Evolutionary conservation across 2,329 filamentous ascomycete species (phyloP).

Genomic region (Colletotrichum brevisporum): DNA sequence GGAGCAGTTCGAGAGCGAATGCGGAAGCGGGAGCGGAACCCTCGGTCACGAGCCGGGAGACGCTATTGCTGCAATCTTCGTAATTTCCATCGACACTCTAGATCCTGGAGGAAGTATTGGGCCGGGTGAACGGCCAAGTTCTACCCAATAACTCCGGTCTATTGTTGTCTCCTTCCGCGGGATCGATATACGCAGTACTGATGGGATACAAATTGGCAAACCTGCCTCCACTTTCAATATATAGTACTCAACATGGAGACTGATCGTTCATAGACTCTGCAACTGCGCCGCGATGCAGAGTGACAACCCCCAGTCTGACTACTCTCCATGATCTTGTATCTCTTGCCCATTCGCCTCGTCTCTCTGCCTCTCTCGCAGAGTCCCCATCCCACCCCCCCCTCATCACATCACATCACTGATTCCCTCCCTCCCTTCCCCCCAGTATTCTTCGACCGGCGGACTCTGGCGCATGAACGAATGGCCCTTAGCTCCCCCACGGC

Average conservation of each 20-base stretch:
- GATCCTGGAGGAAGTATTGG: not conserved
- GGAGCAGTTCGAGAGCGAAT: constrained; percentile 22
- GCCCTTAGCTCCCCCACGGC: constrained; percentile 27
- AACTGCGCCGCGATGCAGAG: constrained; percentile 8
- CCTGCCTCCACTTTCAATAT: not conserved
- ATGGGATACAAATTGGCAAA: too few relatives aligned
- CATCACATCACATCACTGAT: constrained; percentile 16
- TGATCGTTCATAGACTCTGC: not conserved
- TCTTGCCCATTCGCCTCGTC: not conserved
- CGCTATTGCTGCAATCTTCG: constrained; percentile 36
- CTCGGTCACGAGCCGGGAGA: constrained; percentile 30
- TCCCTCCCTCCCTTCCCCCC: too few relatives aligned
- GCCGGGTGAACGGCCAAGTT: not conserved
- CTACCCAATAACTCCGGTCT: not conserved
- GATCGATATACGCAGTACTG: too few relatives aligned
- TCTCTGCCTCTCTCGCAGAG: not conserved
- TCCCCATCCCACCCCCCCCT: not conserved
- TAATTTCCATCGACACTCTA: constrained; percentile 2
- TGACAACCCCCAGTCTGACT: not conserved
- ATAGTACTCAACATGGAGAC: not conserved
- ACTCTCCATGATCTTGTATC: not conserved
- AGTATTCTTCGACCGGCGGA: constrained; percentile 14
- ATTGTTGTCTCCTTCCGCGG: too few relatives aligned
- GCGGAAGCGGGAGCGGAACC: constrained; percentile 33
- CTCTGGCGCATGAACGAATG: constrained; percentile 34